Conservation (phyloP, 805 yeast species). For the Wickerhamiella australiensis region DNA sequence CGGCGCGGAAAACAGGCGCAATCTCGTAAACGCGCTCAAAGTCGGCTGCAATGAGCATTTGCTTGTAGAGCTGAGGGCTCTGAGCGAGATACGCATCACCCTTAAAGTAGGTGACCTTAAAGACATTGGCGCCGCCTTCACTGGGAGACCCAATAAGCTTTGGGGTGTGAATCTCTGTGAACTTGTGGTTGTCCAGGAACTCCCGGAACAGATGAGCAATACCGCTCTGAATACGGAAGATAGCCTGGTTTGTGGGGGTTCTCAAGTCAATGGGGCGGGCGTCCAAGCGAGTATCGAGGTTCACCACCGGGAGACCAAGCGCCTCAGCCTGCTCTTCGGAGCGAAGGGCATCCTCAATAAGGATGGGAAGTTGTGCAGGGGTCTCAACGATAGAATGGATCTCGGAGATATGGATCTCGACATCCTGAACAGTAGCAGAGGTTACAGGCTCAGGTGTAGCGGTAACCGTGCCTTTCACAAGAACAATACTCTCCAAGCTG, state of each 20-base stretch:
- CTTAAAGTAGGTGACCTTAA: conserved; percentile 87
- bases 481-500: conserved; percentile 79
- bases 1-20: conserved; percentile 98
- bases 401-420: conserved; percentile 67
- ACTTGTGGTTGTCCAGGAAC: conserved; percentile 52
- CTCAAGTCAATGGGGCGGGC: conserved; percentile 92
- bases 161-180: conserved; percentile 92
- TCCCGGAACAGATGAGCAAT: conserved; percentile 83
- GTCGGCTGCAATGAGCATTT: conserved; percentile 95
- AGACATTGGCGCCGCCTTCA: conserved; percentile 97
- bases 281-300: conserved; percentile 91
- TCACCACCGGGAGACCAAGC: conserved; percentile 82
- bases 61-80: conserved; percentile 96
- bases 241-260: conserved; percentile 95
- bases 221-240: conserved; percentile 85
- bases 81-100: conserved; percentile 90
- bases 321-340: conserved; percentile 76
- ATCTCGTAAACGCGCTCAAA: conserved; percentile 92
- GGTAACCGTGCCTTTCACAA: conserved; percentile 73
- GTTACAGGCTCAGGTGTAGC: conserved; percentile 80
- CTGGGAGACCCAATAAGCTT: conserved; percentile 90
- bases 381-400: conserved; percentile 73
- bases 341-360: conserved; percentile 93
- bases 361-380: conserved; percentile 83
- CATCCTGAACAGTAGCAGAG: conserved; percentile 83